Percentiles rank a stretch among this genome's conserved stretches.
Evolutionary conservation across 2,329 filamentous ascomycete genomes (phyloP).

Genomic region (Aureobasidium melanogenum): DNA sequence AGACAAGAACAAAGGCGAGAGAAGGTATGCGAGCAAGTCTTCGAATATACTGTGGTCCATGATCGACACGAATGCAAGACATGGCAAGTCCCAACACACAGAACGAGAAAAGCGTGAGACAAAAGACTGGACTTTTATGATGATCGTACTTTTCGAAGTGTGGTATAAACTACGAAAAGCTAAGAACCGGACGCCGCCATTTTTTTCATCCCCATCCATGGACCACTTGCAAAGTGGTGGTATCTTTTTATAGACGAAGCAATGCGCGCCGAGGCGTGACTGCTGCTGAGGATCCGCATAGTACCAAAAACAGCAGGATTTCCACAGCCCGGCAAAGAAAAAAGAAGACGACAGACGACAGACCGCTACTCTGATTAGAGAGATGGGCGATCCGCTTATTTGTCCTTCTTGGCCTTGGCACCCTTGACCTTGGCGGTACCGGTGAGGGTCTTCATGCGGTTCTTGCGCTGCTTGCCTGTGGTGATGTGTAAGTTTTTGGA

Average conservation of each 20-base stretch:
- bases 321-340: not conserved
- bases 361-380: not conserved
- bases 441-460: constrained; percentile 96
- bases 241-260: not conserved
- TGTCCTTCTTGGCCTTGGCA: constrained; percentile 71
- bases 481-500: not conserved
- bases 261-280: not conserved
- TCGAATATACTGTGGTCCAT: not conserved
- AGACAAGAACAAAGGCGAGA: no score
- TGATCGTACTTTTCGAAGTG: constrained; percentile 11
- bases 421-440: constrained; percentile 98
- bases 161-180: constrained; percentile 12
- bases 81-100: not conserved
- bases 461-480: constrained; percentile 99
- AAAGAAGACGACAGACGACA: not conserved
- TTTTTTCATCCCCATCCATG: constrained; percentile 10
- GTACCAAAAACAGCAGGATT: not conserved
- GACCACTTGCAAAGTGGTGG: not conserved
- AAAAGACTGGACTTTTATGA: constrained; percentile 1
- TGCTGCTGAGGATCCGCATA: not conserved
- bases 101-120: not conserved
- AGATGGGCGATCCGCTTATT: constrained; percentile 23
- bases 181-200: constrained; percentile 10
- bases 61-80: no score
- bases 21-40: not conserved